Percentiles rank a stretch among this genome's conserved stretches.
Conservation (phyloP, 805 yeast species). For the Candida schatavii region DNA sequence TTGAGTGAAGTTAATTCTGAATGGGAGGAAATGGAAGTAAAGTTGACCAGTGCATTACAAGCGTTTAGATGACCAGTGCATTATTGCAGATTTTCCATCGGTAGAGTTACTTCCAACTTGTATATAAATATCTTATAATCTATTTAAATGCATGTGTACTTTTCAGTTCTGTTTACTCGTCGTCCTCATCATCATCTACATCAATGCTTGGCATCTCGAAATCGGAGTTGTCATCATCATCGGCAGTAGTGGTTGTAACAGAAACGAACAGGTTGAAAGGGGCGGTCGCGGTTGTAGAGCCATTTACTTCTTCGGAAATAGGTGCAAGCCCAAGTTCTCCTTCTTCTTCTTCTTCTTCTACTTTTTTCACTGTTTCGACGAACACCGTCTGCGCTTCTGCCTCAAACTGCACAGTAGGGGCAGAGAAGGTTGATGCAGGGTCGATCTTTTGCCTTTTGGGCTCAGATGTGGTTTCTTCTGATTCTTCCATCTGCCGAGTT, state of each 20-base stretch:
- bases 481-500: slow-evolving; percentile 40
- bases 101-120: no score
- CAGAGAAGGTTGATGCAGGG: background rate
- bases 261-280: background rate
- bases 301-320: background rate
- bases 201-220: slow-evolving; percentile 51
- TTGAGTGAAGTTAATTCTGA: slow-evolving; percentile 80
- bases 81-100: no score
- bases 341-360: no score
- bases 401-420: background rate
- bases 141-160: background rate
- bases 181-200: slow-evolving; percentile 44
- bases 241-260: slow-evolving; percentile 6
- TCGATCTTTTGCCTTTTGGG: slow-evolving; percentile 25
- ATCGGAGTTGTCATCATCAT: slow-evolving; percentile 39
- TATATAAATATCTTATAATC: background rate
- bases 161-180: no score
- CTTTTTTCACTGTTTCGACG: background rate
- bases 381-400: background rate
- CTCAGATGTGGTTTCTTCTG: slow-evolving; percentile 40
- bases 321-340: no score
- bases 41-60: slow-evolving; percentile 76
- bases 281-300: background rate
- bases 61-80: slow-evolving; percentile 51
- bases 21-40: slow-evolving; percentile 86